Base-by-base conservation (phyloP, 2,329 filamentous ascomycete genomes). In the Cladophialophora chaetospira region DNA sequence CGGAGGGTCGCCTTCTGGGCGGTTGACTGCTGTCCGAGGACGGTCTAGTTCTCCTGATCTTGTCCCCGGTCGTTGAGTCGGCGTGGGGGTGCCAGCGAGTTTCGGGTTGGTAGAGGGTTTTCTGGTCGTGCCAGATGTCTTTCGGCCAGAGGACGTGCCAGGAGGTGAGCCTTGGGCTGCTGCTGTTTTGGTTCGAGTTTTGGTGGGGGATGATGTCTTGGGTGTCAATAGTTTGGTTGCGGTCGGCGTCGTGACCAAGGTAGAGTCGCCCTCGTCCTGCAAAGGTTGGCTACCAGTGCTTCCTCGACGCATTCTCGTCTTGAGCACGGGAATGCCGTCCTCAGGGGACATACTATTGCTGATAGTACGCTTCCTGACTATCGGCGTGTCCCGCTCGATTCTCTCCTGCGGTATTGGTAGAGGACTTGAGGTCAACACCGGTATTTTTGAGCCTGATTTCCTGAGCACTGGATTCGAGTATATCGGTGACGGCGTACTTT, bases 1-100 rank as follows among this genome's bases (percentile, higher is more conserved):
- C 49, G 94, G 94, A 8, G 94, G 91, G 52, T 97, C 93, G 17
- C 94, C 94, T 77, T 97, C 94, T 0, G 92, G 92, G 38, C 86
- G 83, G 69, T 90, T 83, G 72, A 80, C 70, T 67, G 79, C 72
- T 68, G 81, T 85, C 57, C 70, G 72, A 48, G 77, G 81, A 26
- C 77, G 72, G 43, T 66, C 80, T 62, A 72, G 72, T 21, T 83
- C 76, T 11, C 82, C 83, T 40, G 82, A 82, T 62, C 86, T 82
- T 13, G 85, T 87, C 63, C 83, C 85, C 3, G 85, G 83, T 54
- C 85, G 81, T 61, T 74, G 70, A 63, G 66, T 67, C n/a, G 76
- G 74, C 3, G 75, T 72, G 13, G 57, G 73, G 66, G 53, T 65
- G 13, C 70, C 66, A 55, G 72, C 68, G 48, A 69, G 66, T 64